These are phyloP conservation scores for Sporothrix phasma DNA, from an alignment of 2,329 filamentous ascomycete genomes.

Conservation along the genomic window DNA sequence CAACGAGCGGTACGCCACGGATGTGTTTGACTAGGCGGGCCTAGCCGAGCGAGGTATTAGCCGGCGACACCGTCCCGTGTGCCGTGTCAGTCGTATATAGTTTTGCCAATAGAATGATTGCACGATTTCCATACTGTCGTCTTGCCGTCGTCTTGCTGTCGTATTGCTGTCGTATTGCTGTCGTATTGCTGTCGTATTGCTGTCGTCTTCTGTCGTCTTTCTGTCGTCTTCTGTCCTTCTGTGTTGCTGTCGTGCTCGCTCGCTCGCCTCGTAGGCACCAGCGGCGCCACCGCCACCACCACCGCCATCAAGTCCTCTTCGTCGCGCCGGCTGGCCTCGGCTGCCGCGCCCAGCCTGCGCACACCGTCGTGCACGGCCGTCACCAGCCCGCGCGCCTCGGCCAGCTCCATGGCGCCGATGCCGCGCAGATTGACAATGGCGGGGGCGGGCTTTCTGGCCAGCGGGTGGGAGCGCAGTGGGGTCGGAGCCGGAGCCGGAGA, in stretches of 20 bases:
- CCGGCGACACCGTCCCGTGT: too few relatives aligned
- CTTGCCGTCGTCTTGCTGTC: too few relatives aligned
- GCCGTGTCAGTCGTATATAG: background rate
- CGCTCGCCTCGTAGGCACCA: constrained; percentile 43
- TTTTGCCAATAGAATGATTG: too few relatives aligned
- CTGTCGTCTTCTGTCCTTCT: constrained; percentile 29
- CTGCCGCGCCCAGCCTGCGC: constrained; percentile 70
- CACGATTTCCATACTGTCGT: too few relatives aligned
- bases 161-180: background rate
- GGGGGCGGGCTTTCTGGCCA: background rate
- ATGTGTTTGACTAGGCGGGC: constrained; percentile 56
- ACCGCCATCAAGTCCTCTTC: constrained; percentile 49
- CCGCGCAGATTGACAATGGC: constrained; percentile 55
- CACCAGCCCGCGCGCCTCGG: constrained; percentile 77
- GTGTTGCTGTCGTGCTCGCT: constrained; percentile 55
- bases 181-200: too few relatives aligned
- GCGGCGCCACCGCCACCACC: constrained; percentile 46
- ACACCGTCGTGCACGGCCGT: constrained; percentile 79
- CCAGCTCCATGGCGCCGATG: constrained; percentile 86
- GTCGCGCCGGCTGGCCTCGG: constrained; percentile 67
- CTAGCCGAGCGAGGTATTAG: constrained; percentile 21
- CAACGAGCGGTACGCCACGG: constrained; percentile 50
- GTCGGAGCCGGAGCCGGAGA: background rate
- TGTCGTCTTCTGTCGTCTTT: background rate
- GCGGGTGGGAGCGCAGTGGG: constrained; percentile 45